These are phyloP conservation scores for Scedosporium boydii DNA, from an alignment of 2,329 filamentous ascomycete genomes.

Conservation along the genomic window DNA sequence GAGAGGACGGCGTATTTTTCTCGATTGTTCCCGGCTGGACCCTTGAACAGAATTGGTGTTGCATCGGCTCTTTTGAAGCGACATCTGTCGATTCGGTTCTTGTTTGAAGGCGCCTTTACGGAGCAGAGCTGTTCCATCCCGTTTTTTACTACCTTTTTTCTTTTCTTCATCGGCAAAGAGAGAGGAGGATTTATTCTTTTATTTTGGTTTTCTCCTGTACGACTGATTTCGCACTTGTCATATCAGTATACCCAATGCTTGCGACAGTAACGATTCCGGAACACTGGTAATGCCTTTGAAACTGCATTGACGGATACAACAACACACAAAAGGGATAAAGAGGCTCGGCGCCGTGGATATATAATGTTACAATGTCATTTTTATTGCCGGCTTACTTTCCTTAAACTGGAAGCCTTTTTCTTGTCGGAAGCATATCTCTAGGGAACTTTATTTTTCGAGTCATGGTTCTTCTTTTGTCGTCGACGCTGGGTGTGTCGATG, in stretches of 20 bases:
- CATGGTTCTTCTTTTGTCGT: not conserved
- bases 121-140: not conserved
- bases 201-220: not conserved
- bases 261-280: not conserved
- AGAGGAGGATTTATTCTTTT: not conserved
- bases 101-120: not conserved
- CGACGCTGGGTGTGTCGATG: slow-evolving; percentile 1
- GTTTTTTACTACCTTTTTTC: not conserved
- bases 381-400: not conserved
- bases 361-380: not conserved
- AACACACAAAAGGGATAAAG: not conserved
- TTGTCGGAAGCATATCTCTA: not conserved
- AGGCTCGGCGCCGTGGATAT: not conserved
- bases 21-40: no score
- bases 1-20: no score
- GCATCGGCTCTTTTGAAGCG: no score
- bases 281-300: not conserved
- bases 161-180: not conserved
- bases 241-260: no score
- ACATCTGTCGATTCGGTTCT: not conserved
- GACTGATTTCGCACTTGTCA: no score
- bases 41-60: no score
- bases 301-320: not conserved
- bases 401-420: not conserved
- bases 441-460: not conserved